Evolutionary conservation across 2,329 filamentous ascomycete genomes (phyloP).

Genomic region (Mycocentrospora acerina): DNA sequence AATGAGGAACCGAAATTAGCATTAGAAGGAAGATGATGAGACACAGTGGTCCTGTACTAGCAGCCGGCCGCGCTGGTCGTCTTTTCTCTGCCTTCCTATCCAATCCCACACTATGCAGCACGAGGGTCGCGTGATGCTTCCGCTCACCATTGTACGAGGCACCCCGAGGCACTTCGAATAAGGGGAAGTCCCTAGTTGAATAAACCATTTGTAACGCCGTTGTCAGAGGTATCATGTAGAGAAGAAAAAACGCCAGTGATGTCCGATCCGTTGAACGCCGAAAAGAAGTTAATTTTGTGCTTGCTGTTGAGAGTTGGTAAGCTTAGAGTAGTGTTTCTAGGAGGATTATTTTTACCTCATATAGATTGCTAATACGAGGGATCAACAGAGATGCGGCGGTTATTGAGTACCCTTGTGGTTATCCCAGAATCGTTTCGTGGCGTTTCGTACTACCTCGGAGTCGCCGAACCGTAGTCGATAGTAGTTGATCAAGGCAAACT

Average conservation of each 20-base stretch:
- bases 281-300: slow-evolving; percentile 7
- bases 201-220: slow-evolving; percentile 32
- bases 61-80: slow-evolving; percentile 13
- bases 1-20: slow-evolving; percentile 35
- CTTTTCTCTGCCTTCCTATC: slow-evolving; percentile 9
- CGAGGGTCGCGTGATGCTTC: slow-evolving; percentile 13
- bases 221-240: slow-evolving; percentile 29
- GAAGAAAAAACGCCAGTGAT: slow-evolving; percentile 2
- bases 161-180: slow-evolving; percentile 11
- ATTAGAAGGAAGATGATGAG: slow-evolving; percentile 33
- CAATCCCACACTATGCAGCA: slow-evolving; percentile 15
- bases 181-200: slow-evolving; percentile 12
- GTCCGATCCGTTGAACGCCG: slow-evolving; percentile 9
- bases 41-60: slow-evolving; percentile 14
- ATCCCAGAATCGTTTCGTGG: slow-evolving; percentile 61
- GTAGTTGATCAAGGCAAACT: slow-evolving; percentile 87
- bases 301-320: slow-evolving; percentile 1
- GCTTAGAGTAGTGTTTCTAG: background rate
- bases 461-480: slow-evolving; percentile 68
- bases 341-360: slow-evolving; percentile 8
- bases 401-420: slow-evolving; percentile 41
- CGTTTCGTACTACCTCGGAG: slow-evolving; percentile 51
- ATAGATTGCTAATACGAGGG: slow-evolving; percentile 1
- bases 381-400: slow-evolving; percentile 1
- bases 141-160: slow-evolving; percentile 22